Evolutionary conservation across 2,329 filamentous ascomycete species (phyloP).

Genomic region (Chrysoporthe cubensis): DNA sequence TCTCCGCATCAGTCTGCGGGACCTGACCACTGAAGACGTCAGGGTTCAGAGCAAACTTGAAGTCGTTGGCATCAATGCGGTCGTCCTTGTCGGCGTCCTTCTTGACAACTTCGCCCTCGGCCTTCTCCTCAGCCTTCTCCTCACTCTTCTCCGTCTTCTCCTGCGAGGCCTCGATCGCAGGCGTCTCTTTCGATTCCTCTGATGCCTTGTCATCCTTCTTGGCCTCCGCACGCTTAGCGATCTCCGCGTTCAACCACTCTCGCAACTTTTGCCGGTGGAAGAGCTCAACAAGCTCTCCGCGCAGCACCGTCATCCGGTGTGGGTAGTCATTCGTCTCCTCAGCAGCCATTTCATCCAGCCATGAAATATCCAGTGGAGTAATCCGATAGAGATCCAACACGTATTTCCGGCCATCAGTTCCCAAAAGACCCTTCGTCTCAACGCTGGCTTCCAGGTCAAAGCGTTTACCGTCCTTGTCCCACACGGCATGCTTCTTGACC

Average conservation of each 20-base stretch:
- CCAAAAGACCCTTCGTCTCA: slow-evolving; percentile 96
- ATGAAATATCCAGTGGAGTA: slow-evolving; percentile 86
- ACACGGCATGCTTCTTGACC: slow-evolving; percentile 93
- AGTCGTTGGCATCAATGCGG: slow-evolving; percentile 83
- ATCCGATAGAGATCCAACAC: slow-evolving; percentile 96
- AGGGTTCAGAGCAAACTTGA: slow-evolving; percentile 88
- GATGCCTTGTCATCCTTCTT: slow-evolving; percentile 39
- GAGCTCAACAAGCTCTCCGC: slow-evolving; percentile 86
- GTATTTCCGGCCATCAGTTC: slow-evolving; percentile 95
- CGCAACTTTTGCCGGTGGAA: slow-evolving; percentile 86
- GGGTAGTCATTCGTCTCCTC: slow-evolving; percentile 69
- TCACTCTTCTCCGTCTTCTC: slow-evolving; percentile 34
- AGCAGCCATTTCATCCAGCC: slow-evolving; percentile 76
- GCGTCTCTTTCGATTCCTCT: slow-evolving; percentile 31
- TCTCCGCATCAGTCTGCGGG: slow-evolving; percentile 89
- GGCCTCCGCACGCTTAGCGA: slow-evolving; percentile 63
- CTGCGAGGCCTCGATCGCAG: slow-evolving; percentile 15
- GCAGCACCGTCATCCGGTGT: slow-evolving; percentile 93
- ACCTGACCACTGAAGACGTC: slow-evolving; percentile 93
- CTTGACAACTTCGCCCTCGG: slow-evolving; percentile 40
- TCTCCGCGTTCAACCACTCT: slow-evolving; percentile 81
- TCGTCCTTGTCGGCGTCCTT: slow-evolving; percentile 57
- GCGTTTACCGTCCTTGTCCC: slow-evolving; percentile 92
- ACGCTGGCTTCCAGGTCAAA: slow-evolving; percentile 95
- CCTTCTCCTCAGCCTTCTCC: slow-evolving; percentile 39